phyloP scores from a whole-genome alignment of 1,284 basidiomycete genomes.

The Cryptococcus sp. region DNA sequence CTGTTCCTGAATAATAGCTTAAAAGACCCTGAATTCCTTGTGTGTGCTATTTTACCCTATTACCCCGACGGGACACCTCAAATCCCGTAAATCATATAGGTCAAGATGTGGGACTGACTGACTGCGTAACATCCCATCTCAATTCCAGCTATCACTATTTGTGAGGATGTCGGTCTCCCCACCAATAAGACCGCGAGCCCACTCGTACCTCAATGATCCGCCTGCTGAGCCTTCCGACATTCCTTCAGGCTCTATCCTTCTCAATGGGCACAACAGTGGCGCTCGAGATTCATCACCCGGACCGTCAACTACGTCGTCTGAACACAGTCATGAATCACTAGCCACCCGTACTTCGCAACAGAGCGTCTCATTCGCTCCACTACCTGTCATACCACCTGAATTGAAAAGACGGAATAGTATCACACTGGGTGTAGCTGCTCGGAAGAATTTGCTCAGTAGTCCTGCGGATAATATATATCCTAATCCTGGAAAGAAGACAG shows the following conservation, averaged over 20 bases:
- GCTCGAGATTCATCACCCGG: slow-evolving; percentile 1
- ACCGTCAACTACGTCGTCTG: background rate
- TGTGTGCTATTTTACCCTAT: too few relatives aligned
- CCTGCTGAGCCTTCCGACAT: slow-evolving; percentile 17
- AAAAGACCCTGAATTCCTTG: too few relatives aligned
- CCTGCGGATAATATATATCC: background rate
- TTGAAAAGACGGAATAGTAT: slow-evolving; percentile 42
- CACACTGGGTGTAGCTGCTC: slow-evolving; percentile 40
- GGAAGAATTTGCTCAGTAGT: slow-evolving; percentile 32
- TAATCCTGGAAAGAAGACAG: background rate
- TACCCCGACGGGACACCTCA: too few relatives aligned
- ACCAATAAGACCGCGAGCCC: background rate
- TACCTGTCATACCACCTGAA: slow-evolving; percentile 36
- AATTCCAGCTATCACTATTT: too few relatives aligned
- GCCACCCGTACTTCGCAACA: slow-evolving; percentile 3
- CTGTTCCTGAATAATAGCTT: too few relatives aligned
- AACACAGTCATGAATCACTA: background rate
- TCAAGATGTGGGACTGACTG: too few relatives aligned
- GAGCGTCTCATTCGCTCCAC: slow-evolving; percentile 32
- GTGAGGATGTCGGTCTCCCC: background rate
- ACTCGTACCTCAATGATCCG: slow-evolving; percentile 21
- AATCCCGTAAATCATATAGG: too few relatives aligned
- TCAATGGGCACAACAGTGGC: slow-evolving; percentile 13
- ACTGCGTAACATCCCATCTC: too few relatives aligned
- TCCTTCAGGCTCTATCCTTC: slow-evolving; percentile 23